Evolutionary conservation across 352 stramenopile genomes (phyloP).

Genomic region (Globisporangium solare): DNA sequence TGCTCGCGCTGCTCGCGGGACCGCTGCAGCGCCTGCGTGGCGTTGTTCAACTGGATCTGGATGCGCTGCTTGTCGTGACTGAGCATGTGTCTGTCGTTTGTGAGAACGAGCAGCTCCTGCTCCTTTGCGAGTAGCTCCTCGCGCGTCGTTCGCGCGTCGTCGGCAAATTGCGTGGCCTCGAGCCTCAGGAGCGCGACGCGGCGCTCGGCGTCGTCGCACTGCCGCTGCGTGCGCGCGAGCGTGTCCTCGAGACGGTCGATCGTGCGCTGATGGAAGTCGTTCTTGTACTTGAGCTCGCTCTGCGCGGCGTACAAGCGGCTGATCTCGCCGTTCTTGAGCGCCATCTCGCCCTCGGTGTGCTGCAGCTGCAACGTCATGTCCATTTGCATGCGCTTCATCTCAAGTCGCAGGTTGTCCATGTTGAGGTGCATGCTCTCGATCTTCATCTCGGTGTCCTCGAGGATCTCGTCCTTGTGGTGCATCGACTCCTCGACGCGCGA

Average conservation of each 20-base stretch:
- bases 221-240: conserved; percentile 24
- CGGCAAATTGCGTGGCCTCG: conserved; percentile 32
- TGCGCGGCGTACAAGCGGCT: conserved; percentile 40
- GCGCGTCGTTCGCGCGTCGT: conserved; percentile 25
- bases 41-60: conserved; percentile 51
- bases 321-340: conserved; percentile 72
- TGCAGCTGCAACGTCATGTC: conserved; percentile 71
- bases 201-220: conserved; percentile 46
- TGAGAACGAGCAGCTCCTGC: conserved; percentile 24
- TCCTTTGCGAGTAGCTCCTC: conserved; percentile 39
- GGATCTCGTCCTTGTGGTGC: conserved; percentile 48
- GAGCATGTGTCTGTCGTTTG: conserved; percentile 28
- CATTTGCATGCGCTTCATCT: conserved; percentile 73
- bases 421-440: conserved; percentile 57
- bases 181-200: conserved; percentile 49
- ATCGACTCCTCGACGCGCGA: conserved; percentile 61
- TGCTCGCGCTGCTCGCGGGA: conserved; percentile 36
- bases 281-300: conserved; percentile 56
- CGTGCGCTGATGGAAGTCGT: conserved; percentile 43
- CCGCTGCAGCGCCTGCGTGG: conserved; percentile 19
- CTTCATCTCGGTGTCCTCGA: conserved; percentile 63
- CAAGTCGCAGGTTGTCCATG: conserved; percentile 47
- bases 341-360: conserved; percentile 57
- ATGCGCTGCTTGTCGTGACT: conserved; percentile 33
- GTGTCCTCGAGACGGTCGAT: conserved; percentile 42